phyloP scores from a whole-genome alignment of 768 basidiomycete genomes.

The Mycena leptocephala region DNA sequence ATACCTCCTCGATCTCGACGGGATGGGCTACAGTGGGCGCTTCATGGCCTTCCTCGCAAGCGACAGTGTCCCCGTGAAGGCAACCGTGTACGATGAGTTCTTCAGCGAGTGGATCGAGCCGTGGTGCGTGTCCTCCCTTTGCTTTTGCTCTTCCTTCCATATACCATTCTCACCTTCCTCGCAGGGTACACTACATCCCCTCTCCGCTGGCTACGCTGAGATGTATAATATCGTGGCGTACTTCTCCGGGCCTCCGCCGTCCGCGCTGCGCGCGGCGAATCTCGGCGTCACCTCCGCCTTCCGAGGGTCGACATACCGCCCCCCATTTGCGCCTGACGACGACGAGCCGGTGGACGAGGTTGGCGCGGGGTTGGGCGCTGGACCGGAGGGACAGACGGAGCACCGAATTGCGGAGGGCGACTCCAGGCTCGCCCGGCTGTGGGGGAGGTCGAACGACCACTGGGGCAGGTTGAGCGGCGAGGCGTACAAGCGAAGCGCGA shows the following conservation, averaged over 20 bases:
- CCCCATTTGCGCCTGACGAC: background rate
- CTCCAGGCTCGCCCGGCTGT: background rate
- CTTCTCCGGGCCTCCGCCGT: conserved; percentile 88
- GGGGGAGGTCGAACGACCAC: conserved; percentile 59
- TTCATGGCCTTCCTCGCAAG: conserved; percentile 90
- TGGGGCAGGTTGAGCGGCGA: conserved; percentile 62
- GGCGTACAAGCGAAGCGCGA: conserved; percentile 68
- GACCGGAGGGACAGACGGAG: conserved; percentile 45
- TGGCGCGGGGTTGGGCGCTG: background rate
- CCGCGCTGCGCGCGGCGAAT: conserved; percentile 70
- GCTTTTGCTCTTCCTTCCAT: background rate
- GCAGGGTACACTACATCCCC: conserved; percentile 94
- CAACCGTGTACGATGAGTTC: conserved; percentile 93
- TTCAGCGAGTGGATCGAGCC: conserved; percentile 95
- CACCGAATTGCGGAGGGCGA: background rate
- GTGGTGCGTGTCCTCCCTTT: conserved; percentile 60
- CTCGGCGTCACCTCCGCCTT: conserved; percentile 54
- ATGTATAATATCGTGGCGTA: conserved; percentile 95
- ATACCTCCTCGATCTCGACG: conserved; percentile 93
- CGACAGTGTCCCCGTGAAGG: conserved; percentile 92
- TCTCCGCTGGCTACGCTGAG: conserved; percentile 90
- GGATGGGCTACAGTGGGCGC: conserved; percentile 94
- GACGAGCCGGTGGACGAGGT: background rate
- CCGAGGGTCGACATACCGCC: conserved; percentile 4
- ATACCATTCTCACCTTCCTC: conserved; percentile 6